Percentiles rank a stretch among this genome's conserved stretches.
Conservation (phyloP, 2,329 filamentous ascomycete species). For the Trichoderma hamatum region DNA sequence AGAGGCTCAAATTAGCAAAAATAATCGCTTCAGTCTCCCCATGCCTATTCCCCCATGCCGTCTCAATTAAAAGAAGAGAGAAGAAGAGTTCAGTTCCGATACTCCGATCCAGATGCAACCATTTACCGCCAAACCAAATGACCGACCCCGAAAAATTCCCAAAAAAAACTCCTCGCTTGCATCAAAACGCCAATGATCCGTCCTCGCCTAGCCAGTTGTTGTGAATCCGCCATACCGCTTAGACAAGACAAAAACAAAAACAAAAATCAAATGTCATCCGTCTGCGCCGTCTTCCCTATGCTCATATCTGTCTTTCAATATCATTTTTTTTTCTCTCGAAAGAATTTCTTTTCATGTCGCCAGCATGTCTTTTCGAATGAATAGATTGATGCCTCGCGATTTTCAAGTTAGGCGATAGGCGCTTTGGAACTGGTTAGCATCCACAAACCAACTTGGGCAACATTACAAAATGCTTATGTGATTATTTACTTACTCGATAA, state of each 20-base stretch:
- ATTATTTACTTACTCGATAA: conserved; percentile 47
- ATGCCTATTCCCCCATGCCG: conserved; percentile 18
- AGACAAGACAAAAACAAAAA: neutral
- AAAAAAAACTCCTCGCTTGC: conserved; percentile 28
- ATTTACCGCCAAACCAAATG: conserved; percentile 16
- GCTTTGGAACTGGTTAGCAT: conserved; percentile 23
- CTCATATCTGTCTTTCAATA: conserved; percentile 2
- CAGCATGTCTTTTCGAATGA: neutral
- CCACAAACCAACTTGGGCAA: too few relatives aligned
- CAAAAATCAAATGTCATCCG: conserved; percentile 2
- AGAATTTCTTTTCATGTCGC: neutral
- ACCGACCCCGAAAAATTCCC: conserved; percentile 4
- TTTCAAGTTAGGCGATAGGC: conserved; percentile 30
- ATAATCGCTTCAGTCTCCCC: conserved; percentile 3
- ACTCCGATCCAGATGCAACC: conserved; percentile 24
- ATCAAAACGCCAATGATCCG: conserved; percentile 26
- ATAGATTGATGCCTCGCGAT: neutral
- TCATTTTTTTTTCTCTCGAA: neutral
- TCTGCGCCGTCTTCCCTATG: conserved; percentile 14
- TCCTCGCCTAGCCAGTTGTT: conserved; percentile 14
- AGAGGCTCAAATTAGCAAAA: conserved; percentile 6
- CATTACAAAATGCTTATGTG: conserved; percentile 4
- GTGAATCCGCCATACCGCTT: conserved; percentile 15
- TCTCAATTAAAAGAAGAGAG: neutral
- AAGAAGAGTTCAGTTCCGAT: conserved; percentile 6